Base-by-base conservation (phyloP, 1,284 basidiomycete genomes). In the Ustanciosporium gigantosporum region DNA sequence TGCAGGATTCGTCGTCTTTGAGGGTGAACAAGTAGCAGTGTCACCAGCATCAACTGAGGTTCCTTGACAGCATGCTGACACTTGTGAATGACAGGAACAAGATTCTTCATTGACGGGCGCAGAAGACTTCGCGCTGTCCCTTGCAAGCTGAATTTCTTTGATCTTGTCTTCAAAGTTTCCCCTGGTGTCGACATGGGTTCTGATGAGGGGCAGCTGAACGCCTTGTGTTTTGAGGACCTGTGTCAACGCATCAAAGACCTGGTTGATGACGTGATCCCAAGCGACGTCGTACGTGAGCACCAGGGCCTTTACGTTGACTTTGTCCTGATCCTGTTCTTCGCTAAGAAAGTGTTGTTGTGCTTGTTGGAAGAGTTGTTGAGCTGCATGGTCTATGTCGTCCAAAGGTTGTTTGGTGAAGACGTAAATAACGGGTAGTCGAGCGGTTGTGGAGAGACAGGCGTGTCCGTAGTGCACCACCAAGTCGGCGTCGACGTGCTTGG, bases 391-490 rank as follows among this genome's bases (percentile, higher is more conserved):
- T 5, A 89, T 72, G 40, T 80, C 78, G 0, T 20, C 19, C 8
- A 80, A 81, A 66, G 79, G 64, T 55, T 85, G 85, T 70, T 85
- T 86, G 1, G 89, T 88, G 70, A 91, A 89, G 11, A 92, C 84
- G 70, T 90, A 92, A n/a, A 90, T 82, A 2, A 90, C 87, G 0
- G 90, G 89, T 0, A 93, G 78, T 9, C 88, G 84, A 7, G 87
- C 88, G 5, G 88, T 88, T 3, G 49, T 57, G 34, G 87, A 92
- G 81, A 98, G 84, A 79, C 95, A 99, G 0, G 94, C 92, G 80
- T 96, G 90, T 1, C 95, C 94, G 73, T 95, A 97, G 76, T 98
- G 94, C 5, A 99, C 87, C 53, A 97, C 83, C 8, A 88, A 84
- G 72, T 97, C 90, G 0, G 93, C 91, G 59, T 93, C 86, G 32